Evolutionary conservation across 164 flowering plant species (phyloP).

Genomic region (Stephania japonica): DNA sequence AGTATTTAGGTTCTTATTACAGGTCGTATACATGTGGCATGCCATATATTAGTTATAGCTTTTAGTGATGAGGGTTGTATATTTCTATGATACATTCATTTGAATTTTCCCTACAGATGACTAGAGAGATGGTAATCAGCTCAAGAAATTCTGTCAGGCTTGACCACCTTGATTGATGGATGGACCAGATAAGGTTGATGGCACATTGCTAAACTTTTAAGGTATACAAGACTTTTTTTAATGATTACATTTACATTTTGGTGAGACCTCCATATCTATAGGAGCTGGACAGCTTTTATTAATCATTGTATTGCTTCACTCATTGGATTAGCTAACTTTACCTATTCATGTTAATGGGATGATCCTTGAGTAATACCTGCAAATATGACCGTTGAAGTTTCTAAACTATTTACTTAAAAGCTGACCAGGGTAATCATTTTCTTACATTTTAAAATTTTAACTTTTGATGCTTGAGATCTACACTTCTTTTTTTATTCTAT

Average conservation of each 20-base stretch:
- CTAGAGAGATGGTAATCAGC: constrained; percentile 98
- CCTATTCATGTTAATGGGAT: constrained; percentile 70
- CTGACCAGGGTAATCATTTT: constrained; percentile 65
- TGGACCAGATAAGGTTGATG: constrained; percentile 57
- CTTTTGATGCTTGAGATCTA: too few species aligned
- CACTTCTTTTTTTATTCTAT: background rate
- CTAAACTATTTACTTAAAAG: constrained; percentile 88
- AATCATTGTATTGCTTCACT: background rate
- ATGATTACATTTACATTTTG: background rate
- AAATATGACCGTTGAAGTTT: constrained; percentile 76
- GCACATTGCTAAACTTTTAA: too few species aligned
- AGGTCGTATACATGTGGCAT: background rate
- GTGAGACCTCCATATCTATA: too few species aligned
- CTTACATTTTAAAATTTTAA: constrained; percentile 2
- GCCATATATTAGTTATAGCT: background rate
- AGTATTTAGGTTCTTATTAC: too few species aligned
- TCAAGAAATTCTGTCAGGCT: constrained; percentile 75
- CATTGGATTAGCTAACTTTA: constrained; percentile 10
- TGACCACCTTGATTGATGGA: constrained; percentile 45
- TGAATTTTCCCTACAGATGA: constrained; percentile 48
- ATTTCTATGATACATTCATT: constrained; percentile 8
- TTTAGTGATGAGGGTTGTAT: background rate
- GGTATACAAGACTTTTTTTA: constrained; percentile 28
- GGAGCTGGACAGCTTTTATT: too few species aligned
- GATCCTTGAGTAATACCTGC: constrained; percentile 78